A percentile compares a stretch with the other conserved stretches of the same genome.
Evolutionary conservation across 352 stramenopile genomes (phyloP).

Genomic region (Globisporangium irregulare): DNA sequence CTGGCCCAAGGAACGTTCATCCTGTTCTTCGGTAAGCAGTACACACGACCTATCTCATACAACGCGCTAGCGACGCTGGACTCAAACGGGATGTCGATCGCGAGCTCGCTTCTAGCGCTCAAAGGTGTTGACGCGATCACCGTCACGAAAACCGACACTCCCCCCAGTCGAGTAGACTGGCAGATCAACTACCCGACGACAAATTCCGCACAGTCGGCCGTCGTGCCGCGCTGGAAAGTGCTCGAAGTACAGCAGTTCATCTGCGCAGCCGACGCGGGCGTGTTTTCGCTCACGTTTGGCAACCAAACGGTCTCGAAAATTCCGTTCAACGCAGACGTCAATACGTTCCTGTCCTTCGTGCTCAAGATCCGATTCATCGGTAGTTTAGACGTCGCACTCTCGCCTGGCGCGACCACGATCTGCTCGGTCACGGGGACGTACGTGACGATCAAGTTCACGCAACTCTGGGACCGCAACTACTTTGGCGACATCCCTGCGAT

Average conservation of each 20-base stretch:
- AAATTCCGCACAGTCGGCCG: slow-evolving; percentile 46
- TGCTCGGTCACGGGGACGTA: slow-evolving; percentile 60
- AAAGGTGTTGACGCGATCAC: slow-evolving; percentile 33
- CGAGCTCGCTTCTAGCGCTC: slow-evolving; percentile 42
- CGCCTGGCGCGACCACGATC: slow-evolving; percentile 31
- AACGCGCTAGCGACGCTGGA: slow-evolving; percentile 45
- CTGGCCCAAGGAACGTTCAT: slow-evolving; percentile 58
- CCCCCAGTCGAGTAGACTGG: slow-evolving; percentile 41
- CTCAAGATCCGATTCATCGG: slow-evolving; percentile 44
- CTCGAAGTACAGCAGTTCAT: slow-evolving; percentile 80
- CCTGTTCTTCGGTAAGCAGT: slow-evolving; percentile 57
- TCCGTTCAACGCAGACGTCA: slow-evolving; percentile 53
- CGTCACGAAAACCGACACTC: slow-evolving; percentile 31
- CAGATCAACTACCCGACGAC: slow-evolving; percentile 42
- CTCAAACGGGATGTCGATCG: slow-evolving; percentile 46
- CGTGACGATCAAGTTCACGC: slow-evolving; percentile 51
- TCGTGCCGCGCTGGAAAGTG: slow-evolving; percentile 51
- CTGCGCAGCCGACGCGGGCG: slow-evolving; percentile 55
- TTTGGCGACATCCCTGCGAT: slow-evolving; percentile 63
- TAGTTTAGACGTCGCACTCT: slow-evolving; percentile 43
- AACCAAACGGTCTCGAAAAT: slow-evolving; percentile 55
- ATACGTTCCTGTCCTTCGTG: slow-evolving; percentile 46
- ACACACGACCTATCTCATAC: slow-evolving; percentile 59
- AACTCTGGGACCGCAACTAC: slow-evolving; percentile 49
- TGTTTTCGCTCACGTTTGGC: slow-evolving; percentile 57